Base-by-base conservation (phyloP, 352 stramenopile species). In the Phytopythium kandeliae region DNA sequence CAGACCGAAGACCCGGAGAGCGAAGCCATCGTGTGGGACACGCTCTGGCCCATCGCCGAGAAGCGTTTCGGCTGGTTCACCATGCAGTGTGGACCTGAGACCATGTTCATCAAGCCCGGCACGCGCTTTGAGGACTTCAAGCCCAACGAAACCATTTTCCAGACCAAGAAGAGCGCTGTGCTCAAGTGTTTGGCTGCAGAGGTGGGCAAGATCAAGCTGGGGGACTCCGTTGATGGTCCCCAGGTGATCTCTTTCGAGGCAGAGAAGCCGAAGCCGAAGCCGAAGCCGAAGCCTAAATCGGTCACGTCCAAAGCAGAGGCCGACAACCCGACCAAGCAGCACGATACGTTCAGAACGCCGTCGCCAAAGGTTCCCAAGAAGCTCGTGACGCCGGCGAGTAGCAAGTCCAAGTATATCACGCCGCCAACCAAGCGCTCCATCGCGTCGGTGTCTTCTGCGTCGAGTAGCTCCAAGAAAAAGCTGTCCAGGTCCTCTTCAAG, bases 141-240 rank as follows among this genome's bases (percentile, higher is more conserved):
- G 48, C 80, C 80, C 15, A 91, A 91, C 52, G 77, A 86, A 42
- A 91, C 80, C 10, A 85, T 91, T 47, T 91, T 91, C 68, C 77
- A 89, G 66, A 79, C 50, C 45, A 87, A 89, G 62, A 86, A 87
- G 58, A 69, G 65, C 26, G 78, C 80, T 8, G 74, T 89, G 21
- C 57, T 87, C 48, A 78, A 87, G 57, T 85, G 72, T 54, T 51
- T 91, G 49, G 63, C 69, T 13, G 37, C 65, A 9, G 66, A 82
- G 40, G 62, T 79, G 11, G 65, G 83, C 28, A 60, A 60, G 13
- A 74, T 91, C 35, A 60, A 73, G 28, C 71, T 91, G 13, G 77
- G 80, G 11, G 80, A 91, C 51, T 90, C 79, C n/a, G 58, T 72
- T 12, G 72, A 90, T 2, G 79, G 79, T 2, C 55, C 55, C 15